These are phyloP conservation scores for Cinnamomum chago DNA, from an alignment of 164 flowering plant genomes.

Conservation along the genomic window DNA sequence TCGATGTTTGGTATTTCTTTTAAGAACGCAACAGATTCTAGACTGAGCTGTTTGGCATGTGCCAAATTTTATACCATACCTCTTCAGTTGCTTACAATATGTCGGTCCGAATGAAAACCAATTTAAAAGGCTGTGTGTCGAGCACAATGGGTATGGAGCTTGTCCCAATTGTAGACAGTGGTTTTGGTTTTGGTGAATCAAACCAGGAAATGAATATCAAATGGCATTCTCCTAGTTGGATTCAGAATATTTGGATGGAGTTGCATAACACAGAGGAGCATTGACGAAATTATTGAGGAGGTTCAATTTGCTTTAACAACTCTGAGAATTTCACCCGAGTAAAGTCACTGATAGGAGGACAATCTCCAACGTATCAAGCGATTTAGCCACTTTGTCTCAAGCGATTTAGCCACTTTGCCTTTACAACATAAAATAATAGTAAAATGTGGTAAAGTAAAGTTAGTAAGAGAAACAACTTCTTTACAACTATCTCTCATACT, in stretches of 20 bases:
- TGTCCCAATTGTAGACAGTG: conserved; percentile 33
- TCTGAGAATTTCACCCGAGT: conserved; percentile 10
- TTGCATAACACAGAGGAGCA: conserved; percentile 40
- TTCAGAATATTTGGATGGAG: conserved; percentile 55
- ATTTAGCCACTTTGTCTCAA: background rate
- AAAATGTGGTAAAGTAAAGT: too few relatives aligned
- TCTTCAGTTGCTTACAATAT: conserved; percentile 15
- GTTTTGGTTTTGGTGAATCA: conserved; percentile 11
- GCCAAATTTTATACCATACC: background rate
- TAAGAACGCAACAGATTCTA: too few relatives aligned
- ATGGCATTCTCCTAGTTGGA: conserved; percentile 46
- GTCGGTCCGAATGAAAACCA: conserved; percentile 9
- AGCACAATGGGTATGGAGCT: conserved; percentile 43
- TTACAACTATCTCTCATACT: too few relatives aligned
- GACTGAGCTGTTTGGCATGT: too few relatives aligned
- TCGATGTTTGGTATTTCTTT: too few relatives aligned
- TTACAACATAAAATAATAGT: too few relatives aligned
- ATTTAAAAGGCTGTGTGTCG: conserved; percentile 3
- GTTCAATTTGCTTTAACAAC: conserved; percentile 40
- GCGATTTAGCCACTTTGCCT: background rate
- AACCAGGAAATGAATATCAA: conserved; percentile 7
- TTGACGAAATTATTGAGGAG: conserved; percentile 56
- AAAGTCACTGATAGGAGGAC: conserved; percentile 20
- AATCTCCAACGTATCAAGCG: conserved; percentile 10
- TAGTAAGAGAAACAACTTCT: too few relatives aligned